phyloP scores from a whole-genome alignment of 1,139 yeast genomes.

The Yamadazyma oceani region DNA sequence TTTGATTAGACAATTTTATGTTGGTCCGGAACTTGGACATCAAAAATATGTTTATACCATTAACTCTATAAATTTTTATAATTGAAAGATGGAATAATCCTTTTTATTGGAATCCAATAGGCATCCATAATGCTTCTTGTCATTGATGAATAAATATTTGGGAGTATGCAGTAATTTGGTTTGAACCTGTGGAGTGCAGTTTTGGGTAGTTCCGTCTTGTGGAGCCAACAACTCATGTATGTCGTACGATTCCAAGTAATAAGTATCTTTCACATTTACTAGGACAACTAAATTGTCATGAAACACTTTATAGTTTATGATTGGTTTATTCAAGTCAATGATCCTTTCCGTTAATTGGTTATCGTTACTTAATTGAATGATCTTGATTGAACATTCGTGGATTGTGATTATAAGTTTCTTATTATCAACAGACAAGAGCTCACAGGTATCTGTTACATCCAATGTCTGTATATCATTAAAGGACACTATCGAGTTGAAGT shows the following conservation, averaged over 20 bases:
- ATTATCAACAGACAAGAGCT: conserved; percentile 3
- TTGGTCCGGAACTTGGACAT: conserved; percentile 15
- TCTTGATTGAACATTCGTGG: not conserved
- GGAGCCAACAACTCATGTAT: not conserved
- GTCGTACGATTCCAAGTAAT: conserved; percentile 1
- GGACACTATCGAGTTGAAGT: conserved; percentile 13
- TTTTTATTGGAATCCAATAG: conserved; percentile 39
- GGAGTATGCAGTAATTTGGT: conserved; percentile 4
- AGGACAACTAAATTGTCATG: conserved; percentile 4
- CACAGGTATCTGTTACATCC: conserved; percentile 1
- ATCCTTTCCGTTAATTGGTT: not conserved
- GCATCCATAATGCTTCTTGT: conserved; percentile 29
- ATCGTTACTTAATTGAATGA: conserved; percentile 2
- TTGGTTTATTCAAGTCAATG: not conserved
- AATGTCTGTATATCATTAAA: not conserved
- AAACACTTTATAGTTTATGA: conserved; percentile 3
- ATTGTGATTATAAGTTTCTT: conserved; percentile 4
- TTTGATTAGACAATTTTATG: conserved; percentile 31
- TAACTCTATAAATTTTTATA: conserved; percentile 28
- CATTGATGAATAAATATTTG: conserved; percentile 10
- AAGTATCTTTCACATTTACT: not conserved
- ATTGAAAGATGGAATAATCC: conserved; percentile 35
- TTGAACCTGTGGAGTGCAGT: too few species aligned
- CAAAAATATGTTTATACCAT: conserved; percentile 16
- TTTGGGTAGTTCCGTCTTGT: not conserved